phyloP scores from a whole-genome alignment of 768 basidiomycete genomes.

The Trametes cinnabarina region DNA sequence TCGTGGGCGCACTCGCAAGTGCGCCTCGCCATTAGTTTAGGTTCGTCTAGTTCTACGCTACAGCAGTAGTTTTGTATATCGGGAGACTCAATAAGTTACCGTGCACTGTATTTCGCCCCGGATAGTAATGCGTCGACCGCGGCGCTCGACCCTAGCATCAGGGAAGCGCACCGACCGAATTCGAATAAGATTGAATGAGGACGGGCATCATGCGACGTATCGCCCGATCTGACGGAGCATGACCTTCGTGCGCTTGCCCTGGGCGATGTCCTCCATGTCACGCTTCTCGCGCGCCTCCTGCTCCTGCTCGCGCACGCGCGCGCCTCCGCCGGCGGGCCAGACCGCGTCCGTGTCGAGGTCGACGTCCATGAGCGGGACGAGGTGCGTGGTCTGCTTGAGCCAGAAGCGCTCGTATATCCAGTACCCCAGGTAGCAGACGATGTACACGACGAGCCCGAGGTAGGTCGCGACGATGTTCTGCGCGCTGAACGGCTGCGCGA shows the following conservation, averaged over 20 bases:
- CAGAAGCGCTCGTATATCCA: conserved; percentile 37
- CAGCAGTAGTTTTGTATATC: neutral
- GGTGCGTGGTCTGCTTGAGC: conserved; percentile 32
- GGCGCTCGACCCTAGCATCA: neutral
- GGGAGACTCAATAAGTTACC: conserved; percentile 6
- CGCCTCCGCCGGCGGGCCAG: conserved; percentile 48
- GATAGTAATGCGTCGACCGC: neutral
- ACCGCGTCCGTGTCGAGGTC: conserved; percentile 56
- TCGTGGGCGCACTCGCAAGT: neutral
- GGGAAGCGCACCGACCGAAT: neutral
- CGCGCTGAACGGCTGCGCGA: conserved; percentile 42
- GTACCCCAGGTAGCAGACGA: conserved; percentile 46
- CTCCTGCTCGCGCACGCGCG: conserved; percentile 35
- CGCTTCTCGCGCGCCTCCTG: conserved; percentile 10
- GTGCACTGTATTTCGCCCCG: neutral
- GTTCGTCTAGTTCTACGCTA: conserved; percentile 1
- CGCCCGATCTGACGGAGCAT: conserved; percentile 4
- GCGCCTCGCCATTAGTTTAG: neutral
- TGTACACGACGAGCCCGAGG: conserved; percentile 48
- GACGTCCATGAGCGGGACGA: conserved; percentile 42
- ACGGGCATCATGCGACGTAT: neutral
- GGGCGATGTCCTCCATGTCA: neutral
- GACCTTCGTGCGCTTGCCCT: conserved; percentile 16
- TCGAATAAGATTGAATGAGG: neutral
- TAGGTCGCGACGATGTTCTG: conserved; percentile 58